These are phyloP conservation scores for Chaetomium strumarium DNA, from an alignment of 2,329 filamentous ascomycete species.

Conservation along the genomic window DNA sequence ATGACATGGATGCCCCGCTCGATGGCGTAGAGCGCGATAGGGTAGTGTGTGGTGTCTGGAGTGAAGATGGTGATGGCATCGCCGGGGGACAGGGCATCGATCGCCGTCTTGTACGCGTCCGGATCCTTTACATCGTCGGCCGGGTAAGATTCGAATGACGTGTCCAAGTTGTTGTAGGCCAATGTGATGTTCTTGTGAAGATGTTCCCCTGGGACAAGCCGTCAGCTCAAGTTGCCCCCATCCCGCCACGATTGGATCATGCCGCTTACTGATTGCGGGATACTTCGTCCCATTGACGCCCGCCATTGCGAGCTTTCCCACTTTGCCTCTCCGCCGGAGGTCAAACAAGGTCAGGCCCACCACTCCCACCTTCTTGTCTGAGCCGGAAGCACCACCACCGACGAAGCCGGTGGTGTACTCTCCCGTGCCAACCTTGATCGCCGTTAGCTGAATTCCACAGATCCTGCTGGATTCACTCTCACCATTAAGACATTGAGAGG, in stretches of 20 bases:
- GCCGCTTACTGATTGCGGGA: constrained; percentile 74
- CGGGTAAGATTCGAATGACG: constrained; percentile 77
- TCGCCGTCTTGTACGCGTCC: constrained; percentile 81
- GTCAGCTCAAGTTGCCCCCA: constrained; percentile 1
- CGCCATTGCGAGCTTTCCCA: constrained; percentile 80
- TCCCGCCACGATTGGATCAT: not conserved
- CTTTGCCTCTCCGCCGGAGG: constrained; percentile 80
- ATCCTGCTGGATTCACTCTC: constrained; percentile 23
- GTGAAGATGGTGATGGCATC: constrained; percentile 96
- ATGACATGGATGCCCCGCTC: constrained; percentile 83
- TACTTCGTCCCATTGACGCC: constrained; percentile 86
- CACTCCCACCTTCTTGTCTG: constrained; percentile 94
- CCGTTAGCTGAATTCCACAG: constrained; percentile 5
- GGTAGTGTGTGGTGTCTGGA: constrained; percentile 85
- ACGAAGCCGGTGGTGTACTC: constrained; percentile 97
- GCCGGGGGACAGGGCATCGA: constrained; percentile 73
- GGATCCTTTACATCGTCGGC: constrained; percentile 67
- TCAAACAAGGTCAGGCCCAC: constrained; percentile 88
- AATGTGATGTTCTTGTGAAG: constrained; percentile 80
- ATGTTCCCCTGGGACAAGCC: constrained; percentile 58
- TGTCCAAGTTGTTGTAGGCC: constrained; percentile 84
- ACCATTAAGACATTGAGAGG: constrained; percentile 66
- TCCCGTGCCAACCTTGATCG: constrained; percentile 71
- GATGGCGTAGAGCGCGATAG: constrained; percentile 88
- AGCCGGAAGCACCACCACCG: constrained; percentile 72